Base-by-base conservation (phyloP, 1,139 yeast species). In the Insectozyma bohioensis region DNA sequence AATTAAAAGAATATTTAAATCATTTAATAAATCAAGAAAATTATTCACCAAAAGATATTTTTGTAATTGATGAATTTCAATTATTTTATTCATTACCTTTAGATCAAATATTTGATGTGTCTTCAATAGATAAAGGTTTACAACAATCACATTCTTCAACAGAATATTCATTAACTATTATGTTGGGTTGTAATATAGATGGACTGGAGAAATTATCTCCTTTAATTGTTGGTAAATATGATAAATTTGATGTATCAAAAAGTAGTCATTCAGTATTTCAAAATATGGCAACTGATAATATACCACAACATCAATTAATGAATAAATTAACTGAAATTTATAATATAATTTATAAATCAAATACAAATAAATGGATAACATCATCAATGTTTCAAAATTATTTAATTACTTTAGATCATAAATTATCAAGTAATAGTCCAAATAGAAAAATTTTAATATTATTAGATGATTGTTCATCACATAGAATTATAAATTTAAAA, bases 331-430 rank as follows among this genome's bases (percentile, higher is more conserved):
- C 79, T 0, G 72, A 70, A 29, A 63, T 63, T 20, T 76, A 76
- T 48, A 72, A 74, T 17, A 59, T 80, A 7, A 62, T 70, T 14
- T 79, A 78, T 53, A 78, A 77, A 43, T 74, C 80, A 33, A 79
- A 80, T 44, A 66, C 72, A 33, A 77, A 76, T 52, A 76, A 78
- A 38, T 78, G 85, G 84, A 61, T 80, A 23, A 79, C 85, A 2
- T 73, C 82, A n/a, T 73, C 78, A 23, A 59, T 78, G 56, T 78
- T 80, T 45, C 81, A 79, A 43, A 78, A 78, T 45, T 80, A 82
- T 68, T 52, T 80, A 16, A 61, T 75, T 3, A 65, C 78, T 6
- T 57, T 80, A 49, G 85, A 80, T 43, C 82, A 78, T 46, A 69
- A 81, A 43, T 47, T 69, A 7, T 49, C 60, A 8, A 56, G 68